Base-by-base conservation (phyloP, 768 basidiomycete genomes). In the Hericium erinaceus region DNA sequence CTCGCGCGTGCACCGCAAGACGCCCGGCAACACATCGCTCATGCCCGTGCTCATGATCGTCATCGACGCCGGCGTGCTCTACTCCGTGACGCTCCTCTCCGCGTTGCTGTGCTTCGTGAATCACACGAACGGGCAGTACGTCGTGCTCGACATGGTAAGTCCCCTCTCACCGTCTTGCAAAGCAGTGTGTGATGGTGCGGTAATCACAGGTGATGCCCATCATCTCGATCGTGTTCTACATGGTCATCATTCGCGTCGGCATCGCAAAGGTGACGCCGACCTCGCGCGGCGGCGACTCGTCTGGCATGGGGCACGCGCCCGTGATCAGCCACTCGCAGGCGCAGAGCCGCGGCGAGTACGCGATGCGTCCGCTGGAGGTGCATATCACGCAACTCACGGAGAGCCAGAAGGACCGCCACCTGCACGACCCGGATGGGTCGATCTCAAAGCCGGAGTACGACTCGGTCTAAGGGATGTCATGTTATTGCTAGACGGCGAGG, bases 161-260 rank as follows among this genome's bases (percentile, higher is more conserved):
- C 39, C 24, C 38, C 41, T 20, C 18, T 3, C 10, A 0, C 13
- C 15, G 2, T 28, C 4, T 5, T 16, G n/a, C 52, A 12, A 18
- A 11, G n/a, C 39, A 18, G 11, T n/a, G 15, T 16, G 16, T 39
- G 13, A 38, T 11, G 11, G n/a, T 15, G 1, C 2, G 15, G 3
- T 13, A 16, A 3, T 10, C 5, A 4, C 50, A 67, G 66, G 59
- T 63, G 15, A 63, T 61, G 56, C 64, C 66, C 11, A 67, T 65
- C 57, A 64, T 67, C 28, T 66, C 66, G 8, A 63, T 67, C 28
- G 57, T 63, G 13, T 67, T 67, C 55, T 67, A 62, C 55, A 66
- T 67, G 65, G 62, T 65, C 48, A 63, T 67, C 58, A 59, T 67
- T 46, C 63, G 65, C 10, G 59, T 64, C 38, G 64, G 49, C 49